Evolutionary conservation across 257 asterid species (phyloP).

Genomic region (Solanum corneliomulleri): DNA sequence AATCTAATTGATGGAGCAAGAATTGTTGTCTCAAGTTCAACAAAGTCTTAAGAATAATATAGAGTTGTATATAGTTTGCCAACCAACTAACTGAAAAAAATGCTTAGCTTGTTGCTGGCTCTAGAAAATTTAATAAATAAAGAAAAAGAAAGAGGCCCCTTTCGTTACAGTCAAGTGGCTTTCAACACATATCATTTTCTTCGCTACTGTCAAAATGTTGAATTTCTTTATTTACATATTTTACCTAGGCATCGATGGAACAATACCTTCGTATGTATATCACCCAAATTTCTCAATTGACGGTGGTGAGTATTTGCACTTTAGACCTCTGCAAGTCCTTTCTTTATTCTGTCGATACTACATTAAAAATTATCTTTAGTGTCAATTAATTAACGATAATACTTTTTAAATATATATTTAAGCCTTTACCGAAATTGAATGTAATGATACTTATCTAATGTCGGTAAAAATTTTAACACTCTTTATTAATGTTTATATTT

Average conservation of each 20-base stretch:
- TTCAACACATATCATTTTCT: fast-evolving
- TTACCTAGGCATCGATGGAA: not conserved
- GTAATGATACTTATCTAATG: too few species aligned
- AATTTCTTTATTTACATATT: not conserved
- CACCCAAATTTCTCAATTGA: not conserved
- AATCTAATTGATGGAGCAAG: not conserved
- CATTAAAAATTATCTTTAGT: too few species aligned
- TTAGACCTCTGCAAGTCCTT: not conserved
- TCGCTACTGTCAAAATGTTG: not conserved
- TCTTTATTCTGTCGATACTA: too few species aligned
- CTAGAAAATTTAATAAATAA: too few species aligned
- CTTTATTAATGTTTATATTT: too few species aligned
- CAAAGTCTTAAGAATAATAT: not conserved
- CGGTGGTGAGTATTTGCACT: not conserved
- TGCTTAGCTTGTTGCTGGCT: too few species aligned
- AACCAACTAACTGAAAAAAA: not conserved
- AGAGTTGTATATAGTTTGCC: not conserved
- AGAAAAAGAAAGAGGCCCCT: too few species aligned
- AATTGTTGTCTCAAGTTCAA: not conserved
- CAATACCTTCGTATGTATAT: not conserved
- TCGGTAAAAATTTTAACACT: too few species aligned
- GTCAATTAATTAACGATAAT: too few species aligned
- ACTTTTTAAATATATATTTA: too few species aligned
- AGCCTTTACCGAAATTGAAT: too few species aligned
- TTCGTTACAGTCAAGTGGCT: too few species aligned